Percentiles rank a stretch among this genome's conserved stretches.
phyloP scores from a whole-genome alignment of 106 monocot genomes.

The Phalaenopsis equestris region DNA sequence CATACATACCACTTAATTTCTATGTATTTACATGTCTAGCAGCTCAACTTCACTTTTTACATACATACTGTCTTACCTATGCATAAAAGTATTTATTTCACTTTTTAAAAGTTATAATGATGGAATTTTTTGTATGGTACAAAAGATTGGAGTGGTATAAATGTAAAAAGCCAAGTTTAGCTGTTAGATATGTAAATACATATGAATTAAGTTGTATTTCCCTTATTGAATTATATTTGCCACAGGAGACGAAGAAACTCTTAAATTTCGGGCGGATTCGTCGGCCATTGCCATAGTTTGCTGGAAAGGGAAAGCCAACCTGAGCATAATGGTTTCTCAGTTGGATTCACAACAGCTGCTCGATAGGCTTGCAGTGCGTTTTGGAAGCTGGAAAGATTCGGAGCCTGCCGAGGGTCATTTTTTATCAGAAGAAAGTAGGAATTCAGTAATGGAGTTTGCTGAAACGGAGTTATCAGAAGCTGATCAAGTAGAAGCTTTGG shows the following conservation, averaged over 20 bases:
- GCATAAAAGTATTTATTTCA: too few species aligned
- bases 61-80: too few species aligned
- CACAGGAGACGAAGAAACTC: slow-evolving; percentile 24
- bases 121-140: too few species aligned
- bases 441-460: background rate
- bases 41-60: too few species aligned
- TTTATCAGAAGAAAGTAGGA: background rate
- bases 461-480: background rate
- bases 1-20: too few species aligned
- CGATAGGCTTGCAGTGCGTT: slow-evolving; percentile 52
- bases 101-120: too few species aligned
- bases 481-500: background rate
- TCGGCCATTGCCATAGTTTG: slow-evolving; percentile 74
- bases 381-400: slow-evolving; percentile 13
- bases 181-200: too few species aligned
- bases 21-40: too few species aligned
- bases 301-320: slow-evolving; percentile 91
- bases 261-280: slow-evolving; percentile 20
- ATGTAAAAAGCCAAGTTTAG: too few species aligned
- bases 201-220: background rate
- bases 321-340: slow-evolving; percentile 81
- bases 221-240: slow-evolving; percentile 4
- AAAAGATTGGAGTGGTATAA: too few species aligned
- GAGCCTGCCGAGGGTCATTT: background rate
- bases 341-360: slow-evolving; percentile 68